Base-by-base conservation (phyloP, 73 alveolate genomes). In the Symbiodinium pilosum region DNA sequence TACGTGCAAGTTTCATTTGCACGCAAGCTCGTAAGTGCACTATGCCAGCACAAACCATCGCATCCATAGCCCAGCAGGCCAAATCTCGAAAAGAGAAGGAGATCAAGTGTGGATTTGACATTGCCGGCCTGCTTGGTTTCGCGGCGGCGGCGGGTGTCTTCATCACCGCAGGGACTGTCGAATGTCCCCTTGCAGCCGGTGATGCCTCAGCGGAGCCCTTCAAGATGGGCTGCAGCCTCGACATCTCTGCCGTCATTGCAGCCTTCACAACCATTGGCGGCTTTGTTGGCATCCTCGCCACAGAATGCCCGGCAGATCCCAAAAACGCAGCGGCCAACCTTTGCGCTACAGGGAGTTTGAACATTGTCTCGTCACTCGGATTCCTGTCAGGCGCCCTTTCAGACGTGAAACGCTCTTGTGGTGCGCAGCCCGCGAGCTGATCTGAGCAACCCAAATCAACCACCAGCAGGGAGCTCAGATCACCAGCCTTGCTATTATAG, bases 221-320 rank as follows among this genome's bases (percentile, higher is more conserved):
- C 52, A 91, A 91, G 64, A 91, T 91, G 97, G 97, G 97, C 30
- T 91, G 97, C 88, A 91, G 97, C 89, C 34, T 91, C 34, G 97
- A 91, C 68, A 91, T 91, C 81, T 91, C 97, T 2, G 97, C 97
- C 6, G 89, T 71, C 39, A 43, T 91, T 32, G 97, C 97, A 5
- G 97, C 97, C 41, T 43, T 91, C 54, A 91, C 97, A 42, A 69
- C 56, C 83, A 42, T 91, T 32, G 97, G 81, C 8, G 97, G 97
- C 28, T 91, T 69, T 54, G 51, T 91, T 24, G 97, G 97, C 2
- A 68, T 91, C 54, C 54, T 91, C 20, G 97, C 97, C 38, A 71
- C 88, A 20, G 97, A 91, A 47, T 91, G 97, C 54, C 97, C 97
- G 1, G 81, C 51, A 18, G 42, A 91, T 30, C 97, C 97, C 6